phyloP scores from a whole-genome alignment of 2,329 filamentous ascomycete species.

The Triangularia setosa region DNA sequence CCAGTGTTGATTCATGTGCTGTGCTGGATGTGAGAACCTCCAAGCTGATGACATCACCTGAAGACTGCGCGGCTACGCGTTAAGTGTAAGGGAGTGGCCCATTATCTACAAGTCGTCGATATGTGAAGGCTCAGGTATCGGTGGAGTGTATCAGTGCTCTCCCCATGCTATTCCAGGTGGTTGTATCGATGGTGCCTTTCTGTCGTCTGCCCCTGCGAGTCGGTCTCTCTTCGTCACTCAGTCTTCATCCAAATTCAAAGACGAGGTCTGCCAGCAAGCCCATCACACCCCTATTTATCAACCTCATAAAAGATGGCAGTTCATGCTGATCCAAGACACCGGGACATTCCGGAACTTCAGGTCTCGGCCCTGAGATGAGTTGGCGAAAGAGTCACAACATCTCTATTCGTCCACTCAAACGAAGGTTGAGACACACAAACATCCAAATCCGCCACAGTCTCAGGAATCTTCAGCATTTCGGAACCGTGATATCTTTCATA shows the following conservation, averaged over 20 bases:
- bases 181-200: background rate
- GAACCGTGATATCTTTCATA: background rate
- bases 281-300: background rate
- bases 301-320: background rate
- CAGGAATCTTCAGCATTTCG: background rate
- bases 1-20: background rate
- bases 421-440: background rate
- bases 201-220: too few species aligned
- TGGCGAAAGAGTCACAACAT: background rate
- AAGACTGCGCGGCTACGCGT: background rate
- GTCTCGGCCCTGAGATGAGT: background rate
- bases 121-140: background rate
- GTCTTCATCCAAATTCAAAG: background rate
- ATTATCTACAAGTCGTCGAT: background rate
- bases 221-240: background rate
- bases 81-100: background rate
- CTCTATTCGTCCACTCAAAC: background rate
- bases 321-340: background rate
- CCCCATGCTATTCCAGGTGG: background rate
- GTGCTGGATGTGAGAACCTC: background rate
- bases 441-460: background rate
- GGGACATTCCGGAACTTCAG: background rate
- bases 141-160: background rate
- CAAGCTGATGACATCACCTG: background rate
- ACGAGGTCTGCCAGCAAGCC: background rate